Conservation (phyloP, 148 eudicot genomes). For the Fagopyrum homotropicum region DNA sequence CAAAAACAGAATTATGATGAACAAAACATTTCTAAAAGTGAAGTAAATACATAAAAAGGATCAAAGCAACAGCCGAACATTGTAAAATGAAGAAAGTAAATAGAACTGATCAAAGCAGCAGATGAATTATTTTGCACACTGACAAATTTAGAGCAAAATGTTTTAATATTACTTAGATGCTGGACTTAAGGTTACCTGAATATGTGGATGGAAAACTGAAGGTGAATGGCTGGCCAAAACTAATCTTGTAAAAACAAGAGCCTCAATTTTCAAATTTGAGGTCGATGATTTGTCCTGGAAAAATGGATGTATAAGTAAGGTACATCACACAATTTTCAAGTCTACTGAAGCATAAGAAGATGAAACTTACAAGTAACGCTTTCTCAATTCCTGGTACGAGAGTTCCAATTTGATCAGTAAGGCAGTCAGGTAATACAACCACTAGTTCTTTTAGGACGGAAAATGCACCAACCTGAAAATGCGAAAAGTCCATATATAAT, state of each 20-base stretch:
- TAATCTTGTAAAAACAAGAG: constrained; percentile 80
- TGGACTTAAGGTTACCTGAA: constrained; percentile 53
- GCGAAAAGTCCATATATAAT: neutral
- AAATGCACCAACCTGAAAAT: constrained; percentile 84
- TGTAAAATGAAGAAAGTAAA: too few species aligned
- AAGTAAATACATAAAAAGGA: too few species aligned
- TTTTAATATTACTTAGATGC: neutral
- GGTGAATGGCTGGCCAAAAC: constrained; percentile 92
- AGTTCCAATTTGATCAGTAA: constrained; percentile 20
- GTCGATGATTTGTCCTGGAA: constrained; percentile 23
- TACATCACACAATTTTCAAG: constrained; percentile 45
- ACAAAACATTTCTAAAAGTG: neutral
- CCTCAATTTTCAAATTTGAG: constrained; percentile 72
- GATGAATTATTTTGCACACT: neutral
- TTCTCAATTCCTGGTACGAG: constrained; percentile 92
- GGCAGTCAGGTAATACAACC: constrained; percentile 83
- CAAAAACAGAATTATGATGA: neutral
- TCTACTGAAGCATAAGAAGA: constrained; percentile 1
- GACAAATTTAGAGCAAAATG: neutral
- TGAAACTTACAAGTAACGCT: constrained; percentile 72
- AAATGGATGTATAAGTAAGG: constrained; percentile 67
- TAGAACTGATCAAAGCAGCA: neutral
- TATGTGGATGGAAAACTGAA: constrained; percentile 68
- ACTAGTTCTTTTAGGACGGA: constrained; percentile 95
- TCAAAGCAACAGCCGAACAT: neutral